Percentiles rank a stretch among this genome's conserved stretches.
These are phyloP conservation scores for Tagetes patula DNA, from an alignment of 129 eudicot genomes.

Conservation along the genomic window DNA sequence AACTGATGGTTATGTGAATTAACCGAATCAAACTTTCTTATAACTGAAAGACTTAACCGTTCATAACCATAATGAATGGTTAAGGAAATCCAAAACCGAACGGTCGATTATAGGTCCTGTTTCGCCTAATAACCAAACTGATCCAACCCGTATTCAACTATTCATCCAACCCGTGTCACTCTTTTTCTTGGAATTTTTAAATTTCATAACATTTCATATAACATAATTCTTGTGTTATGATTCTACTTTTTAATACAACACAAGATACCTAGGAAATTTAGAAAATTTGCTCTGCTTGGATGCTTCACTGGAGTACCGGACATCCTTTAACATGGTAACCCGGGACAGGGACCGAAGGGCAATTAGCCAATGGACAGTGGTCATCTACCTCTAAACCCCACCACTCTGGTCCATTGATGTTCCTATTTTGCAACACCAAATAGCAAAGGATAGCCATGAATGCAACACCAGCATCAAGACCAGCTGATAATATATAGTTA, in stretches of 20 bases:
- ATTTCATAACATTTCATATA: slow-evolving; percentile 7
- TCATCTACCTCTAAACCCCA: slow-evolving; percentile 80
- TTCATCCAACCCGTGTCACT: background rate
- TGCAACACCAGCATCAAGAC: slow-evolving; percentile 86
- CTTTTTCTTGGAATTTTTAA: background rate
- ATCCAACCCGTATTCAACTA: background rate
- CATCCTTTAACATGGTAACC: slow-evolving; percentile 54
- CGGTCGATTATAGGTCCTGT: background rate
- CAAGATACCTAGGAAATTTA: background rate
- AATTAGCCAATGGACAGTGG: slow-evolving; percentile 67
- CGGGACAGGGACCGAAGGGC: slow-evolving; percentile 70
- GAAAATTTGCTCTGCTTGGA: background rate
- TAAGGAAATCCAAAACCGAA: background rate
- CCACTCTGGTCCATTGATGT: slow-evolving; percentile 65
- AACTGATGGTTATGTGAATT: too few species aligned
- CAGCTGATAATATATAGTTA: slow-evolving; percentile 74
- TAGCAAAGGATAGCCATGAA: slow-evolving; percentile 77
- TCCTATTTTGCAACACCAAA: slow-evolving; percentile 54
- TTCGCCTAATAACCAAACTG: background rate
- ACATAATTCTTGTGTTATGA: background rate
- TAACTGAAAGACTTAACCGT: too few species aligned
- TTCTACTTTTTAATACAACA: slow-evolving; percentile 1
- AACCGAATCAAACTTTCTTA: too few species aligned
- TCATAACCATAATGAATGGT: too few species aligned
- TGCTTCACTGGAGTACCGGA: slow-evolving; percentile 46